A percentile compares a stretch with the other conserved stretches of the same genome.
These are phyloP conservation scores for Isoetes engelmannii DNA, from an alignment of 83 land plant genomes.

Conservation along the genomic window DNA sequence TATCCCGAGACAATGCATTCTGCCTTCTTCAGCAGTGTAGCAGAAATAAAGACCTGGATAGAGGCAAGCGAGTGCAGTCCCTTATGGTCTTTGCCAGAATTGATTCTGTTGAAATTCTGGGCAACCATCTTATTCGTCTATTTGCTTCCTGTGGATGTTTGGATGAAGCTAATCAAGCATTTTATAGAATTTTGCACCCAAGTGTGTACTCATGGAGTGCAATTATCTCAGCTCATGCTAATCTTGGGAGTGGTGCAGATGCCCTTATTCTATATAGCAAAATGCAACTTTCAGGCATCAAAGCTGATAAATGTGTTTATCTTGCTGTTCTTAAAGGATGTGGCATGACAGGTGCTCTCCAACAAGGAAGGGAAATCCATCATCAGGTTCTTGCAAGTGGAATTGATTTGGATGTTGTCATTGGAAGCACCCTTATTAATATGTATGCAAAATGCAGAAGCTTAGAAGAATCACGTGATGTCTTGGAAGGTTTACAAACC, in stretches of 20 bases:
- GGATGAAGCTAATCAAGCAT: too few relatives aligned
- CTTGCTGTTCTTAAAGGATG: conserved; percentile 8
- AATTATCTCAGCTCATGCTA: conserved; percentile 12
- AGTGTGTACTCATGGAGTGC: conserved; percentile 21
- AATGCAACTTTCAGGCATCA: conserved; percentile 10
- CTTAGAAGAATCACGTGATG: background rate
- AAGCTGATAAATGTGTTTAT: background rate
- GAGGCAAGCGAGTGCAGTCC: too few relatives aligned
- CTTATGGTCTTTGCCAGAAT: too few relatives aligned
- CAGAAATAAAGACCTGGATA: too few relatives aligned
- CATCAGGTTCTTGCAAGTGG: conserved; percentile 12
- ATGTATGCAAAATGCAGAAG: conserved; percentile 17
- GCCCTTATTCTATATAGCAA: conserved; percentile 9
- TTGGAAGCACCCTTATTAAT: conserved; percentile 13
- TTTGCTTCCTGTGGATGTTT: too few relatives aligned
- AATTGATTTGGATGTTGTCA: background rate
- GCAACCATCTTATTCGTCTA: too few relatives aligned
- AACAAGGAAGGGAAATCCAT: conserved; percentile 13
- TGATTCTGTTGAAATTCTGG: too few relatives aligned
- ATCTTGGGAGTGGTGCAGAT: conserved; percentile 3
- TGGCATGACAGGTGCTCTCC: conserved; percentile 11
- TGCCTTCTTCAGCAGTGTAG: too few relatives aligned
- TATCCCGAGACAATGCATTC: too few relatives aligned
- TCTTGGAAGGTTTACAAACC: background rate
- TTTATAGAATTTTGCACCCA: too few relatives aligned